phyloP scores from a whole-genome alignment of 371 early-diverging fungal species.

The Rhizopus sp. region DNA sequence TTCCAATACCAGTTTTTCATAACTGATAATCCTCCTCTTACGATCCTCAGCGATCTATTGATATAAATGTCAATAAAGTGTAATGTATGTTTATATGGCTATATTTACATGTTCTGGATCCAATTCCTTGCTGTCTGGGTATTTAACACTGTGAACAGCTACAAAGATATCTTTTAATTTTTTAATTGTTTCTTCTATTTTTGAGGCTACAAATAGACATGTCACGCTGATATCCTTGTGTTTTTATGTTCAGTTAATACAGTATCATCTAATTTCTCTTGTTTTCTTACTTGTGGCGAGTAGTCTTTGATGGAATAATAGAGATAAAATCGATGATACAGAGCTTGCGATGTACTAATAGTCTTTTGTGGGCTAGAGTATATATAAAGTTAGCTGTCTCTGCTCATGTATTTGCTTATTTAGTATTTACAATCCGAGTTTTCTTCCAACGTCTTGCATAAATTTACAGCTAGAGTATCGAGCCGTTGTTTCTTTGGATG shows the following conservation, averaged over 20 bases:
- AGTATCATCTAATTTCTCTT: neutral
- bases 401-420: neutral
- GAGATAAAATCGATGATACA: conserved; percentile 72
- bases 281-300: conserved; percentile 34
- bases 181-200: conserved; percentile 79
- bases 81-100: neutral
- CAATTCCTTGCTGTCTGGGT: conserved; percentile 58
- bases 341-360: conserved; percentile 70
- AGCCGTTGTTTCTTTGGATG: conserved; percentile 33
- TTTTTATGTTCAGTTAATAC: neutral
- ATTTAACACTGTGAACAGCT: conserved; percentile 58
- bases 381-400: neutral
- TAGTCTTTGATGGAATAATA: conserved; percentile 59
- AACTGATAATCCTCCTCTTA: conserved; percentile 53
- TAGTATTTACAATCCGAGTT: conserved; percentile 45
- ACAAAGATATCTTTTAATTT: conserved; percentile 74
- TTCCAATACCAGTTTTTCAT: conserved; percentile 64
- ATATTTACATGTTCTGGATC: conserved; percentile 52
- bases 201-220: conserved; percentile 75
- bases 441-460: conserved; percentile 51
- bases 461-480: conserved; percentile 49
- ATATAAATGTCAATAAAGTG: neutral
- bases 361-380: conserved; percentile 69
- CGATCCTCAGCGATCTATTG: conserved; percentile 55
- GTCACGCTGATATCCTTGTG: conserved; percentile 59